Percentiles rank a stretch among this genome's conserved stretches.
phyloP scores from a whole-genome alignment of 169 alveolate species.

The Eimeria maxima region DNA sequence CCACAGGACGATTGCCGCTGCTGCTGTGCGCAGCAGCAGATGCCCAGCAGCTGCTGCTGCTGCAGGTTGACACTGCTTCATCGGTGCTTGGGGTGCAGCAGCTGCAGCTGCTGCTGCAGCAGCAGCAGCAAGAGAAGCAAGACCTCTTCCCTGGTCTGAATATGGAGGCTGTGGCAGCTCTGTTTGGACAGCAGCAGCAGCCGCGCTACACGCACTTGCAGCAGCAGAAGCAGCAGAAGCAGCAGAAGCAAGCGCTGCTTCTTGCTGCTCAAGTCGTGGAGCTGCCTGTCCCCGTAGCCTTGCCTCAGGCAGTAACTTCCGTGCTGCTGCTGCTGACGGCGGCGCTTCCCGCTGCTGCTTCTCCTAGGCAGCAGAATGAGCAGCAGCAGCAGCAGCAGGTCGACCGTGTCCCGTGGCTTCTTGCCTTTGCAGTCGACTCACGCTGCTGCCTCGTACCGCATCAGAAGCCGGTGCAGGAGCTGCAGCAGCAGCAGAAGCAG shows the following conservation, averaged over 20 bases:
- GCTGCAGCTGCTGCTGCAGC: constrained; percentile 62
- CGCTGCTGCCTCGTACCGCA: neutral
- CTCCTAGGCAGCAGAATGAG: constrained; percentile 18
- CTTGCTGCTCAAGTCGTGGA: constrained; percentile 52
- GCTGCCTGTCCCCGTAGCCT: constrained; percentile 15
- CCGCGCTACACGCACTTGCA: constrained; percentile 23
- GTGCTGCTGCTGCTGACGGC: constrained; percentile 57
- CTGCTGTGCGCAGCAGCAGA: constrained; percentile 70
- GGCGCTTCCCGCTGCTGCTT: constrained; percentile 27
- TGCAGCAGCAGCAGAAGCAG: constrained; percentile 24
- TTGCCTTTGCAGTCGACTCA: constrained; percentile 28
- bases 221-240: constrained; percentile 47
- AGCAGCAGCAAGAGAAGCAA: neutral
- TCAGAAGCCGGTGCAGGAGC: constrained; percentile 29
- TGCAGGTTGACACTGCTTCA: constrained; percentile 46
- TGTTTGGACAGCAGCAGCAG: constrained; percentile 6
- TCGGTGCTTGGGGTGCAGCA: constrained; percentile 71
- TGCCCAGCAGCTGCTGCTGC: constrained; percentile 61
- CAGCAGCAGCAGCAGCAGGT: constrained; percentile 58
- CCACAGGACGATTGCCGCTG: constrained; percentile 56
- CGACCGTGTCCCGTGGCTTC: constrained; percentile 31
- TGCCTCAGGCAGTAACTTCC: constrained; percentile 17
- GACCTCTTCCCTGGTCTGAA: constrained; percentile 18
- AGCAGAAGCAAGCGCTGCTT: constrained; percentile 52
- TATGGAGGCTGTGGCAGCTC: constrained; percentile 11